phyloP scores from a whole-genome alignment of 78 protist species.

The Chrysochromulina parva region DNA sequence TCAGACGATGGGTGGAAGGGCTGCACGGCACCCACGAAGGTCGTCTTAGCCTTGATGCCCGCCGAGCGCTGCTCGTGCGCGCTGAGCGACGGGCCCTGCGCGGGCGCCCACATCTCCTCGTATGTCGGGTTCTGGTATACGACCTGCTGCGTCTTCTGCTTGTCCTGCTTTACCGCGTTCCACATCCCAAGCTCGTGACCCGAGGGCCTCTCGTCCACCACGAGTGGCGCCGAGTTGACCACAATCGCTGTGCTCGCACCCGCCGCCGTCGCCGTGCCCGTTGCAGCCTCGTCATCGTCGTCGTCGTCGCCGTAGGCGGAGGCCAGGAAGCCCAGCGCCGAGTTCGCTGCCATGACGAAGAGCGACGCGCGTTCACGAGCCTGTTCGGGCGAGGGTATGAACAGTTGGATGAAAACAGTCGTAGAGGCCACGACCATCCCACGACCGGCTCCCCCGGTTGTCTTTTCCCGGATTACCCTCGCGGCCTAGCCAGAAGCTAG shows the following conservation, averaged over 20 bases:
- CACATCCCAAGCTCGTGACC: not conserved
- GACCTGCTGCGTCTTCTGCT: not conserved
- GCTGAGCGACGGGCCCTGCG: slow-evolving; percentile 14
- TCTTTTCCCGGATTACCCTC: too few species aligned
- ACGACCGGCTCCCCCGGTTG: too few species aligned
- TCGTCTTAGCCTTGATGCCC: not conserved
- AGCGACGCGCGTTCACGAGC: too few species aligned
- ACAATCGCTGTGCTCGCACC: not conserved
- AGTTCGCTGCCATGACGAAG: not conserved
- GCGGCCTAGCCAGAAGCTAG: too few species aligned
- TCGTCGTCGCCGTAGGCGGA: not conserved
- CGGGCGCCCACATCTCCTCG: slow-evolving; percentile 18
- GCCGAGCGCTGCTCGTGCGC: not conserved
- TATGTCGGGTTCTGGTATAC: not conserved
- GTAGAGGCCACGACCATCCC: too few species aligned
- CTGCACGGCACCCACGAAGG: not conserved
- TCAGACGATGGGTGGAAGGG: too few species aligned
- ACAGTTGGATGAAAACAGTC: too few species aligned
- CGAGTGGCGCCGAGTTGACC: not conserved
- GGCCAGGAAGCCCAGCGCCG: slow-evolving; percentile 20
- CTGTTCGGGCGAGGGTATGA: too few species aligned
- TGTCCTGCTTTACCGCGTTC: not conserved
- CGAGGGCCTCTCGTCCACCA: not conserved
- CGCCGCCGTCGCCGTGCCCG: not conserved
- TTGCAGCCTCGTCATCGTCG: not conserved